A percentile compares a stretch with the other conserved stretches of the same genome.
phyloP scores from a whole-genome alignment of 1,139 yeast genomes.

The Magnusiomyces magnusii region DNA sequence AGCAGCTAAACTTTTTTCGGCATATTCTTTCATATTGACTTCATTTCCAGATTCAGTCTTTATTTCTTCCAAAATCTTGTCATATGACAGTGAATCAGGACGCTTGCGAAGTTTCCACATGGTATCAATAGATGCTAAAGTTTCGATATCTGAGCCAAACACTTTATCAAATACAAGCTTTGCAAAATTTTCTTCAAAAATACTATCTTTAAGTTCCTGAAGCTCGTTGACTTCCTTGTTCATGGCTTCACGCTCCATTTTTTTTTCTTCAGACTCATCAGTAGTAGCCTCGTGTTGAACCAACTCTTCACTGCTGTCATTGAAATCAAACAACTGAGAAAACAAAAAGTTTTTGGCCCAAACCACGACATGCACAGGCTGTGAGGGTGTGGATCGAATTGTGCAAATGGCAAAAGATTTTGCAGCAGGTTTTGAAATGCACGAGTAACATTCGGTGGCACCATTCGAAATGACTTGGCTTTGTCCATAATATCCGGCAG shows the following conservation, averaged over 20 bases:
- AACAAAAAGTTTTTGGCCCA: slow-evolving; percentile 96
- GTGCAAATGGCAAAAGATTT: slow-evolving; percentile 95
- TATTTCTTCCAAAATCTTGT: slow-evolving; percentile 23
- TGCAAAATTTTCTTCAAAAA: slow-evolving; percentile 34
- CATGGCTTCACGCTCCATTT: slow-evolving; percentile 56
- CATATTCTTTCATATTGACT: slow-evolving; percentile 8
- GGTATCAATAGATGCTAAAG: slow-evolving; percentile 61
- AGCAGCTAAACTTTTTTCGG: slow-evolving; percentile 31
- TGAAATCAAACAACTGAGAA: slow-evolving; percentile 59
- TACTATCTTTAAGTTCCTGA: slow-evolving; percentile 45
- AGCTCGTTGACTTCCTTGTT: slow-evolving; percentile 72
- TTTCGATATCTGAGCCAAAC: slow-evolving; percentile 63
- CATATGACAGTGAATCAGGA: slow-evolving; percentile 54
- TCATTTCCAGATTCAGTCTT: slow-evolving; percentile 17
- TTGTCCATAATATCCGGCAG: slow-evolving; percentile 92
- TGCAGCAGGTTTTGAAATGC: slow-evolving; percentile 80
- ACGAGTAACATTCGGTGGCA: slow-evolving; percentile 85
- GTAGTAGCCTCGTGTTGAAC: slow-evolving; percentile 34
- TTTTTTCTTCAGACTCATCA: slow-evolving; percentile 33
- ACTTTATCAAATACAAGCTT: slow-evolving; percentile 39
- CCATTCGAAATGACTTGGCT: slow-evolving; percentile 86
- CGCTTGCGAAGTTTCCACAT: slow-evolving; percentile 67
- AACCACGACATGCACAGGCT: slow-evolving; percentile 91
- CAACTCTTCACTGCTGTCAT: slow-evolving; percentile 36
- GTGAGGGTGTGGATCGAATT: slow-evolving; percentile 92